Evolutionary conservation across 306 rosid genomes (phyloP).

Genomic region (Elaeagnus macrophylla): DNA sequence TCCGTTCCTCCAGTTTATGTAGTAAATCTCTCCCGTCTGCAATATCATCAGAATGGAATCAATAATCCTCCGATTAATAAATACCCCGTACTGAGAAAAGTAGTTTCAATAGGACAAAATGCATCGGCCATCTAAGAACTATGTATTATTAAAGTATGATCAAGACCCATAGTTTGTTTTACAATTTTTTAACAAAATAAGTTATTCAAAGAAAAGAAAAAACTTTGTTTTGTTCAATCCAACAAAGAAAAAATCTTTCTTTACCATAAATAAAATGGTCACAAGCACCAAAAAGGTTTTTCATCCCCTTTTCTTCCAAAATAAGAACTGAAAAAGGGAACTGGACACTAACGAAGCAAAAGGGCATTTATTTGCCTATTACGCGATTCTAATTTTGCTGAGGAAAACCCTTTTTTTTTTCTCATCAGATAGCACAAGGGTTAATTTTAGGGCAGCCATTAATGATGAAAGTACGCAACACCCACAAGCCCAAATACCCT

Average conservation of each 20-base stretch:
- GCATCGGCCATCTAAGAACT: too few relatives aligned
- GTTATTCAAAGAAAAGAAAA: too few relatives aligned
- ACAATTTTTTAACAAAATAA: too few relatives aligned
- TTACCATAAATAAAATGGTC: neutral
- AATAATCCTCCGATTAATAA: neutral
- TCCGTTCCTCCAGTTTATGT: conserved; percentile 93
- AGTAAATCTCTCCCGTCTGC: conserved; percentile 93
- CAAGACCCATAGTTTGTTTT: too few relatives aligned
- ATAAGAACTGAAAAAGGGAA: neutral
- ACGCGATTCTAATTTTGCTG: neutral
- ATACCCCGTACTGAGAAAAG: too few relatives aligned
- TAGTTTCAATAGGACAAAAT: too few relatives aligned
- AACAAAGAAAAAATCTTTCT: conserved; percentile 12
- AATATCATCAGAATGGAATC: neutral
- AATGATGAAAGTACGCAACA: neutral
- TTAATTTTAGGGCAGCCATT: neutral
- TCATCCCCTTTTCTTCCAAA: conserved; percentile 8
- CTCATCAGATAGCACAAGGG: neutral
- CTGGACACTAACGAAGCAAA: neutral
- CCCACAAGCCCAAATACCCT: neutral
- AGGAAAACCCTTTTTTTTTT: neutral
- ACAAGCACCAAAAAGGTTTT: conserved; percentile 8
- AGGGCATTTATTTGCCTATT: neutral
- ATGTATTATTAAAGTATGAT: too few relatives aligned
- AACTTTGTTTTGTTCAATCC: too few relatives aligned